Evolutionary conservation across 1,139 yeast genomes (phyloP).

Genomic region (Yamadazyma jaroonii): DNA sequence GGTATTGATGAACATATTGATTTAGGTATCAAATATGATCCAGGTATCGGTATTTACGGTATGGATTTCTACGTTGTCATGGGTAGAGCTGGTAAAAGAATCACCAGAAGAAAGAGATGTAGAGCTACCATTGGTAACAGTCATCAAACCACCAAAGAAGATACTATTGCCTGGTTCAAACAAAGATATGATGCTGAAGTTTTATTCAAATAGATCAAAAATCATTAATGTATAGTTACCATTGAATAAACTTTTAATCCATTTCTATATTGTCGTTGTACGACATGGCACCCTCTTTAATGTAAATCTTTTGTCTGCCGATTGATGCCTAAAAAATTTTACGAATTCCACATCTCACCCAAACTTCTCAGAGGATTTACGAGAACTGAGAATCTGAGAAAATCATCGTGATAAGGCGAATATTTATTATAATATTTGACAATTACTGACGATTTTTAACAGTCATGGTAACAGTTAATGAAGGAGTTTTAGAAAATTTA

Average conservation of each 20-base stretch:
- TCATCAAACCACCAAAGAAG: constrained; percentile 92
- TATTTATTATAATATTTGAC: too few relatives aligned
- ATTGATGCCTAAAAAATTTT: too few relatives aligned
- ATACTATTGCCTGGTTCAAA: constrained; percentile 98
- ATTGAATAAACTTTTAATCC: not conserved
- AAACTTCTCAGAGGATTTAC: too few relatives aligned
- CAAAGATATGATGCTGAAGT: constrained; percentile 99
- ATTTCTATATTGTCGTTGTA: not conserved
- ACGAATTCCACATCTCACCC: too few relatives aligned
- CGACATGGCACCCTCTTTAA: not conserved
- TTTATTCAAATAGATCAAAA: constrained; percentile 61
- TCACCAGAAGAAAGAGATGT: constrained; percentile 98
- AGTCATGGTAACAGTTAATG: constrained; percentile 15
- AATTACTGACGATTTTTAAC: too few relatives aligned
- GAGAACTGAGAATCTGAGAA: too few relatives aligned
- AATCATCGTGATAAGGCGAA: too few relatives aligned
- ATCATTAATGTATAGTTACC: constrained; percentile 5
- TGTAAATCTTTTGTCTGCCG: too few relatives aligned
- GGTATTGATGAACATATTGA: constrained; percentile 99
- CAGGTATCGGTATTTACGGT: constrained; percentile 99
- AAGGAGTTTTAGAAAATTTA: constrained; percentile 31
- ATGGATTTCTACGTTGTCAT: constrained; percentile 99
- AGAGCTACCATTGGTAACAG: constrained; percentile 84
- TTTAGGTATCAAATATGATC: constrained; percentile 99
- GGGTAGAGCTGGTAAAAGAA: constrained; percentile 99